Percentiles rank a stretch among this genome's conserved stretches.
Conservation (phyloP, 805 yeast species). For the Blastobotrys peoriensis region DNA sequence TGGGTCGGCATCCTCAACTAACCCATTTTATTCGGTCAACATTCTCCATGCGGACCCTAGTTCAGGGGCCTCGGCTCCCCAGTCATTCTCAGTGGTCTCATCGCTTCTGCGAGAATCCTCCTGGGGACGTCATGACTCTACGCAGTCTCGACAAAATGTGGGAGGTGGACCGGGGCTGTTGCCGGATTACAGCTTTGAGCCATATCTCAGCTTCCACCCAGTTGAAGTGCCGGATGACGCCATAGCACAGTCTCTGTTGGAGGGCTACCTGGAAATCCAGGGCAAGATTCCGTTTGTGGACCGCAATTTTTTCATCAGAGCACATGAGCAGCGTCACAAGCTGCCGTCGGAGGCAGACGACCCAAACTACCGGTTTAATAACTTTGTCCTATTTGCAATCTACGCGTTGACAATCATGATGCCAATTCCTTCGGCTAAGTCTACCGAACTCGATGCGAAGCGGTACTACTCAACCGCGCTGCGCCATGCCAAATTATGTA, state of each 20-base stretch:
- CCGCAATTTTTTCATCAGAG: slow-evolving; percentile 11
- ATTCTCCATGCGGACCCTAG: slow-evolving; percentile 21
- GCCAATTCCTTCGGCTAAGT: neutral
- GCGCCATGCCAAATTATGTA: slow-evolving; percentile 46
- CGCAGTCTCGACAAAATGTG: slow-evolving; percentile 4
- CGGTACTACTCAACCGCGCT: slow-evolving; percentile 56
- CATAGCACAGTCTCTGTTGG: slow-evolving; percentile 15
- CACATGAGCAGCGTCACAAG: slow-evolving; percentile 14
- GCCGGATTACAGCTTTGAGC: slow-evolving; percentile 18
- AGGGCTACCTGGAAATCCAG: slow-evolving; percentile 12
- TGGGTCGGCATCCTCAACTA: neutral
- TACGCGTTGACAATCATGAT: slow-evolving; percentile 11
- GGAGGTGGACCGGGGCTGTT: slow-evolving; percentile 12
- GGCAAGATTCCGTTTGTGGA: slow-evolving; percentile 20
- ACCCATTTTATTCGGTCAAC: slow-evolving; percentile 12
- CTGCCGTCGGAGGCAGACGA: slow-evolving; percentile 14
- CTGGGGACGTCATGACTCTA: slow-evolving; percentile 15
- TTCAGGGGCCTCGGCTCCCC: slow-evolving; percentile 19
- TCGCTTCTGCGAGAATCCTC: slow-evolving; percentile 22
- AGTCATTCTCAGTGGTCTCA: slow-evolving; percentile 25
- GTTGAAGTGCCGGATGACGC: slow-evolving; percentile 15
- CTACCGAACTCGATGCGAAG: slow-evolving; percentile 29
- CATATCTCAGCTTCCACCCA: slow-evolving; percentile 16
- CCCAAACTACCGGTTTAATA: slow-evolving; percentile 17
- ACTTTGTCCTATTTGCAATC: slow-evolving; percentile 16